These are phyloP conservation scores for Lantana camara DNA, from an alignment of 257 asterid genomes.

Conservation along the genomic window DNA sequence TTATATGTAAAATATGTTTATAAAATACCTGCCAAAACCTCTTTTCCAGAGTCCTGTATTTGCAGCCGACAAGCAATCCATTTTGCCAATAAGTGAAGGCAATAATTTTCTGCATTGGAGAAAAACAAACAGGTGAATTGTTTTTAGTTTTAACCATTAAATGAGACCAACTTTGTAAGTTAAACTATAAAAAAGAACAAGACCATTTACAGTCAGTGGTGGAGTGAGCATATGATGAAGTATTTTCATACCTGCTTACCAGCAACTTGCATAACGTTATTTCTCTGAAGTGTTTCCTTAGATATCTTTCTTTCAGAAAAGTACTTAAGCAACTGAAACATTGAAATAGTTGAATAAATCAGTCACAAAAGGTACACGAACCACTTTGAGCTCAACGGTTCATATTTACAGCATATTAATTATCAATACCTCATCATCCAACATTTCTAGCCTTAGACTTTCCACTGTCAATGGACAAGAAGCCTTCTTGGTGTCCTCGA, in stretches of 20 bases:
- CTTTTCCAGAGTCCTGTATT: conserved; percentile 65
- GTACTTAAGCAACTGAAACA: conserved; percentile 59
- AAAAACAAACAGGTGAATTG: conserved; percentile 20
- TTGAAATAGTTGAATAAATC: background rate
- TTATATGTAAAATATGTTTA: background rate
- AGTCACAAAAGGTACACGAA: background rate
- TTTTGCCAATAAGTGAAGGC: conserved; percentile 71
- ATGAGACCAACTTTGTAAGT: no score
- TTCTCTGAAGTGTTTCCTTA: conserved; percentile 62
- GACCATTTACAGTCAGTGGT: no score
- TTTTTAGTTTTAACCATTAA: background rate
- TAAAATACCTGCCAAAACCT: conserved; percentile 75
- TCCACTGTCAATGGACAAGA: conserved; percentile 35
- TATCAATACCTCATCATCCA: conserved; percentile 48
- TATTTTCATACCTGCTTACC: conserved; percentile 53
- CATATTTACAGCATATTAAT: background rate
- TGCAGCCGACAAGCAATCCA: conserved; percentile 70
- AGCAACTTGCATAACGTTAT: conserved; percentile 67
- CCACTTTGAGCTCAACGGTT: background rate
- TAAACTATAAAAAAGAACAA: no score
- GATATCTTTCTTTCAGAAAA: conserved; percentile 80
- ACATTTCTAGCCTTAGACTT: conserved; percentile 43
- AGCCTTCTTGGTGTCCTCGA: conserved; percentile 36
- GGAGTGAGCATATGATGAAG: background rate
- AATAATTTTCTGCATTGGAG: conserved; percentile 55